Conservation (phyloP, 2,329 filamentous ascomycete genomes). For the Cordyceps farinosa region DNA sequence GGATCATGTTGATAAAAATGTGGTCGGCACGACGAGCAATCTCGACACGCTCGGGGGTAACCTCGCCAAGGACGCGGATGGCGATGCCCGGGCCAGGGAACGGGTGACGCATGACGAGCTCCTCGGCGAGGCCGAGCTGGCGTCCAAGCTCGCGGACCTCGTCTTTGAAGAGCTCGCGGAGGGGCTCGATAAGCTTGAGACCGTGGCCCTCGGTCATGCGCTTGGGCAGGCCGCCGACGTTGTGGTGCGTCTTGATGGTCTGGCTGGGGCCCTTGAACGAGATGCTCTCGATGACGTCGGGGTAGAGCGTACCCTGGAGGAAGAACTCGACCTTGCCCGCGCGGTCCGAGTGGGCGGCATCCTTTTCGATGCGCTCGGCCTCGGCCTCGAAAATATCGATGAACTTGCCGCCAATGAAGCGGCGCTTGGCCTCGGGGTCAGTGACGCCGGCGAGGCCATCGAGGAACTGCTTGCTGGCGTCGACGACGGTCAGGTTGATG, state of each 20-base stretch:
- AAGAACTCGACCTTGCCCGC: slow-evolving; percentile 82
- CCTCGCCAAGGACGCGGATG: slow-evolving; percentile 78
- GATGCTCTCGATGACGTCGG: slow-evolving; percentile 44
- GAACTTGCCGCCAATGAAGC: slow-evolving; percentile 75
- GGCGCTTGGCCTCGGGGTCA: slow-evolving; percentile 83
- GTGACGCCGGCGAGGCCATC: slow-evolving; percentile 67
- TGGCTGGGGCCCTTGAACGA: slow-evolving; percentile 43
- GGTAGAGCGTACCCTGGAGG: slow-evolving; percentile 77
- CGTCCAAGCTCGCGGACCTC: slow-evolving; percentile 49
- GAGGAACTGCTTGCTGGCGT: slow-evolving; percentile 77
- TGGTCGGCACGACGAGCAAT: slow-evolving; percentile 75
- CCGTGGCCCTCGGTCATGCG: slow-evolving; percentile 45
- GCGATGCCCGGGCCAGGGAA: slow-evolving; percentile 55
- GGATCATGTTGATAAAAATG: slow-evolving; percentile 77
- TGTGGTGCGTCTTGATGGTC: slow-evolving; percentile 57
- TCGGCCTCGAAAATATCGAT: slow-evolving; percentile 73
- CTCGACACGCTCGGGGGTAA: slow-evolving; percentile 73
- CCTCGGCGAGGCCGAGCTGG: slow-evolving; percentile 31
- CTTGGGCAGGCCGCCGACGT: slow-evolving; percentile 65
- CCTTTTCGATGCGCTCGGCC: slow-evolving; percentile 65
- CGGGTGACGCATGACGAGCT: slow-evolving; percentile 30
- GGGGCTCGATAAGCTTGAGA: slow-evolving; percentile 72
- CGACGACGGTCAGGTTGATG: slow-evolving; percentile 86
- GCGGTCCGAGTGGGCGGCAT: slow-evolving; percentile 60
- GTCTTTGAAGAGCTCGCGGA: slow-evolving; percentile 79